Percentiles rank a stretch among this genome's conserved stretches.
These are phyloP conservation scores for Aphanomyces euteiches DNA, from an alignment of 352 stramenopile genomes.

Conservation along the genomic window DNA sequence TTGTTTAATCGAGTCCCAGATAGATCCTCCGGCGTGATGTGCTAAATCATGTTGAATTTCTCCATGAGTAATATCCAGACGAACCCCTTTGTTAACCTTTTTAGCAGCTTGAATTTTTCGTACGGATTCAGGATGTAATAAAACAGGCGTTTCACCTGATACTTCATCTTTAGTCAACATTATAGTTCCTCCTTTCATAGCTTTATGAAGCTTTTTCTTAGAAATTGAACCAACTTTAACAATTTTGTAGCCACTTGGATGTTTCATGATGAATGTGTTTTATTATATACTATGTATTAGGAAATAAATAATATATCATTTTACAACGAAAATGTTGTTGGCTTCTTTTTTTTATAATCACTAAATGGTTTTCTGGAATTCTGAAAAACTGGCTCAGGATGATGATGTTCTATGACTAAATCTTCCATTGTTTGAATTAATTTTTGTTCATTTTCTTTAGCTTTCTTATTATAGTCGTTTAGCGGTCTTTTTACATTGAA, in stretches of 20 bases:
- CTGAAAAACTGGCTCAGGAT: too few relatives aligned
- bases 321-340: neutral
- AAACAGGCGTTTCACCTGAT: neutral
- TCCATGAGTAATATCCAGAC: conserved; percentile 3
- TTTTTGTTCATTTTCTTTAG: conserved; percentile 8
- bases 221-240: neutral
- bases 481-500: too few relatives aligned
- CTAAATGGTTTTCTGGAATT: too few relatives aligned
- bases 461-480: neutral
- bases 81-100: conserved; percentile 1
- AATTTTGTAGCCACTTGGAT: neutral
- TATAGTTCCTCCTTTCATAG: neutral
- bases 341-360: too few relatives aligned
- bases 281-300: too few relatives aligned
- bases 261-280: neutral
- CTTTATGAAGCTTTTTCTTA: neutral
- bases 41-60: neutral
- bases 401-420: neutral
- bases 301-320: neutral
- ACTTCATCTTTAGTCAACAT: neutral
- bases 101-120: neutral
- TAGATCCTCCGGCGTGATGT: neutral
- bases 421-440: conserved; percentile 4
- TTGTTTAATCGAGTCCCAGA: neutral
- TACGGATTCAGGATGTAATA: too few relatives aligned